Evolutionary conservation across 768 basidiomycete species (phyloP).

Genomic region (Lactifluus hygrophoroides): DNA sequence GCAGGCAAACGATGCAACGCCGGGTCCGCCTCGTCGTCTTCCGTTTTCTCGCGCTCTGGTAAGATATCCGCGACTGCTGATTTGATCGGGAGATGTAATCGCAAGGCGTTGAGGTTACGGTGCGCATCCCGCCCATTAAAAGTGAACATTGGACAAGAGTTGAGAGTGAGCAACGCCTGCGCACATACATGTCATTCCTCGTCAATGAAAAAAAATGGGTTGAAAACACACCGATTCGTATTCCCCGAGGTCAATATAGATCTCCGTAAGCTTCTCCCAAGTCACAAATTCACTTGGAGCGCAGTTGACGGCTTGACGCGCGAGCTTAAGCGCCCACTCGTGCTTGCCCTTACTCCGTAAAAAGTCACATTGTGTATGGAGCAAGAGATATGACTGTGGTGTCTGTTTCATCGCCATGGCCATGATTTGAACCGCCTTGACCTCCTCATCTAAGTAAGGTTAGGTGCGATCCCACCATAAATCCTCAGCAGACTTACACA

Average conservation of each 20-base stretch:
- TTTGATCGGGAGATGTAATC: constrained; percentile 80
- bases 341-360: constrained; percentile 74
- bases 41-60: constrained; percentile 70
- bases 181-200: not conserved
- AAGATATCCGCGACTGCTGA: constrained; percentile 84
- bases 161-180: constrained; percentile 79
- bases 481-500: constrained; percentile 59
- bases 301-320: constrained; percentile 92
- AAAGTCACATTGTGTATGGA: constrained; percentile 94
- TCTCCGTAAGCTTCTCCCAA: constrained; percentile 95
- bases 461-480: not conserved
- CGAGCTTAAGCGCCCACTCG: constrained; percentile 88
- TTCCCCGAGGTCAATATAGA: constrained; percentile 85
- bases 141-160: constrained; percentile 99
- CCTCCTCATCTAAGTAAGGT: constrained; percentile 74
- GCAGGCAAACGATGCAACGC: constrained; percentile 92
- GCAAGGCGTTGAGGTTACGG: constrained; percentile 67
- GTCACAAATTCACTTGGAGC: constrained; percentile 98
- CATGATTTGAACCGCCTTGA: constrained; percentile 95
- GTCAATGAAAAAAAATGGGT: not conserved
- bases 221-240: constrained; percentile 52
- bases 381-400: constrained; percentile 87
- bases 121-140: constrained; percentile 95
- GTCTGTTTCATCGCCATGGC: constrained; percentile 71
- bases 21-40: constrained; percentile 90